Conservation (phyloP, 768 basidiomycete genomes). For the Hygrocybe punicea region DNA sequence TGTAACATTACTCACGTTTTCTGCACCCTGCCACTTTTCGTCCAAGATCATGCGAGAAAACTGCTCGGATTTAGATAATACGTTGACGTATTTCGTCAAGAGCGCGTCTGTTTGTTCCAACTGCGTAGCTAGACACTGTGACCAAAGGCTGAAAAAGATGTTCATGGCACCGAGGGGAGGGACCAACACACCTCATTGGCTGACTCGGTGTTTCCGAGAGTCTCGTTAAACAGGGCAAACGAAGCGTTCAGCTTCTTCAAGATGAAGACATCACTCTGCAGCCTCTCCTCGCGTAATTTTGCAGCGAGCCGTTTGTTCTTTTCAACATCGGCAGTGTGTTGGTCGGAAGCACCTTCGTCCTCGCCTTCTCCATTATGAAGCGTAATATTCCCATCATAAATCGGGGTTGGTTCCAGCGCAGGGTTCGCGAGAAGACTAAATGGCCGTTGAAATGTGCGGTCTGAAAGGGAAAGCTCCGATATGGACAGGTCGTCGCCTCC, state of each 20-base stretch:
- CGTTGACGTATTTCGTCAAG: constrained; percentile 69
- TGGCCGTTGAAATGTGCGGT: constrained; percentile 32
- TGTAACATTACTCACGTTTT: constrained; percentile 48
- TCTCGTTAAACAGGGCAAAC: constrained; percentile 66
- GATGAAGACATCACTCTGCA: constrained; percentile 70
- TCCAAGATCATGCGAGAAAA: constrained; percentile 69
- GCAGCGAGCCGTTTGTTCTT: constrained; percentile 7
- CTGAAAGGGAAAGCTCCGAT: constrained; percentile 51
- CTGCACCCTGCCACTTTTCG: constrained; percentile 72
- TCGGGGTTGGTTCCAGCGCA: constrained; percentile 3
- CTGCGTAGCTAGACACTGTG: constrained; percentile 62
- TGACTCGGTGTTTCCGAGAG: constrained; percentile 57
- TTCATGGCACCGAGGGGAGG: not conserved
- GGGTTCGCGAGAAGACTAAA: constrained; percentile 30
- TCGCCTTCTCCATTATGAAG: constrained; percentile 6
- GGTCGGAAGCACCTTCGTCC: constrained; percentile 5
- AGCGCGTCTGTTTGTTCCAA: constrained; percentile 69
- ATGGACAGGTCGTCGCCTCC: constrained; percentile 53
- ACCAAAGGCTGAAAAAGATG: too few relatives aligned
- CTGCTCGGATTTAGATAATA: constrained; percentile 68
- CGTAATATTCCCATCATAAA: too few relatives aligned
- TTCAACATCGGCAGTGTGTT: constrained; percentile 12
- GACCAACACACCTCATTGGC: constrained; percentile 60
- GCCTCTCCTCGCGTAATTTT: constrained; percentile 61
- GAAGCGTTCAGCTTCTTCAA: constrained; percentile 70